phyloP scores from a whole-genome alignment of 441 rosid species.

The Corymbia calophylla region DNA sequence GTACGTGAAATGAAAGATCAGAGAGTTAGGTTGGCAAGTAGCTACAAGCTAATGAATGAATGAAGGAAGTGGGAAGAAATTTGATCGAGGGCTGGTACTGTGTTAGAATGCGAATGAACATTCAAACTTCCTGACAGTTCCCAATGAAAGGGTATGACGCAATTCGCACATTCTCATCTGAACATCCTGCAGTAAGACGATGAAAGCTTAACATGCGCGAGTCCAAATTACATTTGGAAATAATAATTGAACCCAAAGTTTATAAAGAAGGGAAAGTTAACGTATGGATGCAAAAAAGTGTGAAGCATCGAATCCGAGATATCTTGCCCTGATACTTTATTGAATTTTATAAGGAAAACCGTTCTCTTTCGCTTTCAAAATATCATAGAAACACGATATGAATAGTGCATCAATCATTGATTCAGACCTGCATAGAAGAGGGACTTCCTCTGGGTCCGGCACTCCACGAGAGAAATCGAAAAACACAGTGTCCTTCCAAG shows the following conservation, averaged over 20 bases:
- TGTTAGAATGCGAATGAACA: not conserved
- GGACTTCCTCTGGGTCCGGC: constrained; percentile 23
- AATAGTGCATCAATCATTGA: not conserved
- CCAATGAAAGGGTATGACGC: not conserved
- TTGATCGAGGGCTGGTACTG: not conserved
- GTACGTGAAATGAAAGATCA: not conserved
- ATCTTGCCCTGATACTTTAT: not conserved
- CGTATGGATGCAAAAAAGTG: not conserved
- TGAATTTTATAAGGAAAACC: not conserved
- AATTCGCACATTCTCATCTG: not conserved
- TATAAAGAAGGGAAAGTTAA: not conserved
- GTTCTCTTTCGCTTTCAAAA: not conserved
- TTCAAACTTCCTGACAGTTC: not conserved
- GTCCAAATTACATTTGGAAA: not conserved
- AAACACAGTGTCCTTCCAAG: constrained; percentile 41
- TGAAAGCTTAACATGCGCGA: not conserved
- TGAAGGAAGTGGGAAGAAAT: not conserved
- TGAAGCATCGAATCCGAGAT: not conserved
- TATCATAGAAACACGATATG: not conserved
- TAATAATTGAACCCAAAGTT: not conserved
- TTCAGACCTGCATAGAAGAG: constrained; percentile 40
- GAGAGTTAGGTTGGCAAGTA: not conserved
- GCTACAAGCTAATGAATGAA: not conserved
- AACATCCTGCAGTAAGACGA: not conserved
- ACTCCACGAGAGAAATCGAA: constrained; percentile 30